Percentiles rank a stretch among this genome's conserved stretches.
phyloP scores from a whole-genome alignment of 2,329 filamentous ascomycete species.

The Torrubiella hemipterigena region DNA sequence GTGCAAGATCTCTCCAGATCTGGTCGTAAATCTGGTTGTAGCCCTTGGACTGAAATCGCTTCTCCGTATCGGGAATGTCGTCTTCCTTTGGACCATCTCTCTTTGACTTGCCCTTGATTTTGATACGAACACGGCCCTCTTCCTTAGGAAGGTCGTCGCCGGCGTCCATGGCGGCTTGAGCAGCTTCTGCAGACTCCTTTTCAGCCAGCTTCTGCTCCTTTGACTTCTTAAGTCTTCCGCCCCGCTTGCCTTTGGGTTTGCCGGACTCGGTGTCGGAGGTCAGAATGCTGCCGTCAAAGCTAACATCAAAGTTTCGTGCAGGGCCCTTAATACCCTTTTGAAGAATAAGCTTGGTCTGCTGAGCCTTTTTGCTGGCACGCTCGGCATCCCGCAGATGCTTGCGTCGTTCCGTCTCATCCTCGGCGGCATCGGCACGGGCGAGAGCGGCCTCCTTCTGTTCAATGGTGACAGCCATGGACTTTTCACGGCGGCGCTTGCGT shows the following conservation, averaged over 20 bases:
- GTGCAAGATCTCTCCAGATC: slow-evolving; percentile 89
- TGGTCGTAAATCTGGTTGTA: slow-evolving; percentile 97
- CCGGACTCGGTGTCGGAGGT: slow-evolving; percentile 45
- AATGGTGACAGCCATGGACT: slow-evolving; percentile 86
- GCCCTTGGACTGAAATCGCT: slow-evolving; percentile 73
- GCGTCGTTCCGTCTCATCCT: slow-evolving; percentile 71
- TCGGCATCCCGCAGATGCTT: slow-evolving; percentile 78
- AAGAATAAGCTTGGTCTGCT: slow-evolving; percentile 76
- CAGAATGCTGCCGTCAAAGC: slow-evolving; percentile 74
- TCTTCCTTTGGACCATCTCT: slow-evolving; percentile 29
- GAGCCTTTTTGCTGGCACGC: slow-evolving; percentile 83
- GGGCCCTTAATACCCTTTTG: slow-evolving; percentile 77
- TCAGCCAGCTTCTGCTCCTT: slow-evolving; percentile 77
- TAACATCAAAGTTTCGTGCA: slow-evolving; percentile 58
- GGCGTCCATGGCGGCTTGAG: slow-evolving; percentile 71
- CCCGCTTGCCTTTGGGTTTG: slow-evolving; percentile 38
- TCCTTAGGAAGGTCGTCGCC: slow-evolving; percentile 58
- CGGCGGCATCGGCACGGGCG: slow-evolving; percentile 62
- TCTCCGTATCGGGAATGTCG: slow-evolving; percentile 41
- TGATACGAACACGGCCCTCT: slow-evolving; percentile 50
- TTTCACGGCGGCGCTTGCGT: slow-evolving; percentile 86
- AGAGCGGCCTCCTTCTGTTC: slow-evolving; percentile 81
- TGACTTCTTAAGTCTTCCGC: slow-evolving; percentile 75
- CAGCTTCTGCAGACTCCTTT: slow-evolving; percentile 73
- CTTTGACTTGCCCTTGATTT: slow-evolving; percentile 42